Percentiles rank a stretch among this genome's conserved stretches.
phyloP scores from a whole-genome alignment of 495 filamentous ascomycete genomes.

The Halenospora varia region DNA sequence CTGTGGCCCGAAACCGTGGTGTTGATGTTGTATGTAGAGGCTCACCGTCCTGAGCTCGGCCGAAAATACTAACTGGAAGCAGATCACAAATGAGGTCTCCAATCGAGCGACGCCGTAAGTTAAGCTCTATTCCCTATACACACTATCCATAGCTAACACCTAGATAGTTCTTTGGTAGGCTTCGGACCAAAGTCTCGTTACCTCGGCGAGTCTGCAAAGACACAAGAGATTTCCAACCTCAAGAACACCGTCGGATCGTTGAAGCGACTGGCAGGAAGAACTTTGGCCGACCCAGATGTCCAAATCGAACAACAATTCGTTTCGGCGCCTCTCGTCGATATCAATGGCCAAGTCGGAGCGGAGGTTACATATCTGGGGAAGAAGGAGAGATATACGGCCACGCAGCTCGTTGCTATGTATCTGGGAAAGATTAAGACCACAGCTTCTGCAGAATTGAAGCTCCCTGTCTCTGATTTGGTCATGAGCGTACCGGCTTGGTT shows the following conservation, averaged over 20 bases:
- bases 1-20: constrained; percentile 94
- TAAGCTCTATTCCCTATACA: neutral
- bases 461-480: constrained; percentile 92
- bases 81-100: constrained; percentile 99
- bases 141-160: neutral
- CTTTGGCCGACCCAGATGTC: constrained; percentile 82
- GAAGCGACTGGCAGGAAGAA: constrained; percentile 85
- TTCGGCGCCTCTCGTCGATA: constrained; percentile 81
- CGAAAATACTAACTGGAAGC: constrained; percentile 19
- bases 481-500: constrained; percentile 96
- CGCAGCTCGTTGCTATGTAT: constrained; percentile 92
- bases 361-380: constrained; percentile 92
- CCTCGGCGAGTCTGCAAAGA: constrained; percentile 93
- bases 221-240: constrained; percentile 97
- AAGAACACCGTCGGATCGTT: constrained; percentile 96
- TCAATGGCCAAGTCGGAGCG: constrained; percentile 90
- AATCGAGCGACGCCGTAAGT: constrained; percentile 97
- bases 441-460: constrained; percentile 78
- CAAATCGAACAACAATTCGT: constrained; percentile 87
- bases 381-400: constrained; percentile 89
- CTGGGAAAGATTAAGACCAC: constrained; percentile 90
- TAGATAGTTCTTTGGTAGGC: constrained; percentile 77
- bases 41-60: constrained; percentile 2
- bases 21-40: constrained; percentile 98
- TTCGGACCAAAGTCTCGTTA: constrained; percentile 92